Evolutionary conservation across 768 basidiomycete genomes (phyloP), one percentile per base, ranked within the genome.

Genomic region (Tephrocybe sp.): DNA sequence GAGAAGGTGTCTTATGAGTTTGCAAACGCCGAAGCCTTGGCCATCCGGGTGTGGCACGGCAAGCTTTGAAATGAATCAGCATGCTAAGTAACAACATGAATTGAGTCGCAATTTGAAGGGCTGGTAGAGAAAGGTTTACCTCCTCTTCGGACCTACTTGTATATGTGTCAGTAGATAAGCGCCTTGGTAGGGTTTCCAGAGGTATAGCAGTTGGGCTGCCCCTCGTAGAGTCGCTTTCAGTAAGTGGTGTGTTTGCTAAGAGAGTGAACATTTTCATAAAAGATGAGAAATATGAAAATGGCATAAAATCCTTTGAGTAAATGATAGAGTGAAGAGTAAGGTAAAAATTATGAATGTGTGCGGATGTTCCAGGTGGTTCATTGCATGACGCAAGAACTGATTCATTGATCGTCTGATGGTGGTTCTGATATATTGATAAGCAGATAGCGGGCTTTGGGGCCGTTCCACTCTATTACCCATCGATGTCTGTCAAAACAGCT

Each of bases 161-260:
- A 23, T 18, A 20, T n/a, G 26, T n/a, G 6, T n/a, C 24, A n/a
- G n/a, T n/a, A n/a, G 36, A 15, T 12, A 55, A 26, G 25, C 34
- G 18, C 24, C 20, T 32, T 11, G 44, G 10, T 6, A 72, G 34
- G 11, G 59, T 58, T 49, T 63, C 59, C 38, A 72, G 44, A 37
- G 65, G 66, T 32, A 72, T 51, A 12, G 50, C 49, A 15, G 48
- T 52, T 6, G 65, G 58, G 5, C 39, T 15, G n/a, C 40, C 23
- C 1, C 41, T 57, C 4, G 47, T 40, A 8, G 59, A 51, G 20
- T 67, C 59, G 26, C 60, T 57, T 33, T 70, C 69, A 10, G 67
- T 64, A 4, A 74, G 57, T 0, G 72, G 70, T 14, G 72, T 71
- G 44, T 73, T 70, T 23, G 67, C 41, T 55, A 73, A 63, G 20